Percentiles rank a stretch among this genome's conserved stretches.
These are phyloP conservation scores for Neoascochyta sp. DNA, from an alignment of 2,329 filamentous ascomycete species.

Conservation along the genomic window DNA sequence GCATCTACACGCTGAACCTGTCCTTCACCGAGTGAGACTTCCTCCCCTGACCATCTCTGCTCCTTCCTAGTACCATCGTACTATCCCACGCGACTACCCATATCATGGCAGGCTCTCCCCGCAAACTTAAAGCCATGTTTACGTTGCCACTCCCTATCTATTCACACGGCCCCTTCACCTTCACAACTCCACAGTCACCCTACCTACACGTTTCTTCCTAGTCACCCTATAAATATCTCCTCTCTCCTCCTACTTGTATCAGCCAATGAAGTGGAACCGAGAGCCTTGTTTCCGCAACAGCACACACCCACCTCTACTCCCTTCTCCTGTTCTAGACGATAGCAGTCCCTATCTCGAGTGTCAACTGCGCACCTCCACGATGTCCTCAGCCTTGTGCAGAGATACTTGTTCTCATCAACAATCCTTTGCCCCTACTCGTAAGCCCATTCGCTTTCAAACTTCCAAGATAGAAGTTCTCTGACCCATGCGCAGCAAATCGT, in stretches of 20 bases:
- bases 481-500: constrained; percentile 19
- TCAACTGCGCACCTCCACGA: constrained; percentile 4
- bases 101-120: constrained; percentile 4
- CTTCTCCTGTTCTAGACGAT: constrained; percentile 7
- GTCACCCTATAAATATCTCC: constrained; percentile 7
- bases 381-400: constrained; percentile 5
- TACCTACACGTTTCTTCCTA: too few species aligned
- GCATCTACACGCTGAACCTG: not conserved
- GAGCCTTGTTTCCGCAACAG: constrained; percentile 8
- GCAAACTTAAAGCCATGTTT: constrained; percentile 3
- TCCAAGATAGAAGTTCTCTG: not conserved
- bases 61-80: not conserved
- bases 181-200: too few species aligned
- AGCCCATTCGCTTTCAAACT: constrained; percentile 1
- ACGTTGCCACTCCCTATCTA: constrained; percentile 1
- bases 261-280: constrained; percentile 17
- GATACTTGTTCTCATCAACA: constrained; percentile 15
- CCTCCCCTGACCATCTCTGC: not conserved
- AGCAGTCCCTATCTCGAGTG: constrained; percentile 11
- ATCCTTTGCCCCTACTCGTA: constrained; percentile 22
- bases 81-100: not conserved
- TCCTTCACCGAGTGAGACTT: not conserved
- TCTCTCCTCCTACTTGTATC: constrained; percentile 6
- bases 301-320: constrained; percentile 5
- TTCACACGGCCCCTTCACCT: not conserved